Percentiles rank a stretch among this genome's conserved stretches.
Evolutionary conservation across 2,329 filamentous ascomycete species (phyloP).

Genomic region (Dactylellina sp.): DNA sequence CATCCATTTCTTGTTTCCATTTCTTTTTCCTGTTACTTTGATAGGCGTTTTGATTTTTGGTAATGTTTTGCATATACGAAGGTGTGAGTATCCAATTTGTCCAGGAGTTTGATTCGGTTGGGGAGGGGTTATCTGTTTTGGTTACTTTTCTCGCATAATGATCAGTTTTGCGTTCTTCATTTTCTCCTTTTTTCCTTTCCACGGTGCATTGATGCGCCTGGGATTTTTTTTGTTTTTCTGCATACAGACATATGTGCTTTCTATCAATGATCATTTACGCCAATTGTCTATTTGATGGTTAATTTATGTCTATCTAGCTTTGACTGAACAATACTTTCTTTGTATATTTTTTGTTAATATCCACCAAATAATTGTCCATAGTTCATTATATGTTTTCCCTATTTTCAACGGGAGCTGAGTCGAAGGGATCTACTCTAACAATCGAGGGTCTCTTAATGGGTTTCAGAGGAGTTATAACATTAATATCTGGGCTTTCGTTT

Average conservation of each 20-base stretch:
- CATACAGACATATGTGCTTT: constrained; percentile 37
- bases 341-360: constrained; percentile 28
- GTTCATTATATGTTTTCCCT: constrained; percentile 8
- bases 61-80: constrained; percentile 43
- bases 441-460: background rate
- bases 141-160: constrained; percentile 18
- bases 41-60: constrained; percentile 13
- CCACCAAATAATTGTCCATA: constrained; percentile 30
- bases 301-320: constrained; percentile 23
- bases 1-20: background rate
- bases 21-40: constrained; percentile 7
- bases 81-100: constrained; percentile 32
- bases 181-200: background rate
- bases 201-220: constrained; percentile 47
- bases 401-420: constrained; percentile 8
- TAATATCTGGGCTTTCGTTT: constrained; percentile 7
- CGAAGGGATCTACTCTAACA: background rate
- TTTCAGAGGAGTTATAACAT: constrained; percentile 49
- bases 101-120: constrained; percentile 44
- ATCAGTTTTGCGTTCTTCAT: background rate
- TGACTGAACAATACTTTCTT: constrained; percentile 22
- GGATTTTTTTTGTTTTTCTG: constrained; percentile 2
- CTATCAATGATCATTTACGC: constrained; percentile 23
- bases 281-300: constrained; percentile 33
- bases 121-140: constrained; percentile 9